Evolutionary conservation across 805 yeast genomes (phyloP), one percentile per base, ranked within the genome.

Genomic region (Kurtzmaniella fragi): DNA sequence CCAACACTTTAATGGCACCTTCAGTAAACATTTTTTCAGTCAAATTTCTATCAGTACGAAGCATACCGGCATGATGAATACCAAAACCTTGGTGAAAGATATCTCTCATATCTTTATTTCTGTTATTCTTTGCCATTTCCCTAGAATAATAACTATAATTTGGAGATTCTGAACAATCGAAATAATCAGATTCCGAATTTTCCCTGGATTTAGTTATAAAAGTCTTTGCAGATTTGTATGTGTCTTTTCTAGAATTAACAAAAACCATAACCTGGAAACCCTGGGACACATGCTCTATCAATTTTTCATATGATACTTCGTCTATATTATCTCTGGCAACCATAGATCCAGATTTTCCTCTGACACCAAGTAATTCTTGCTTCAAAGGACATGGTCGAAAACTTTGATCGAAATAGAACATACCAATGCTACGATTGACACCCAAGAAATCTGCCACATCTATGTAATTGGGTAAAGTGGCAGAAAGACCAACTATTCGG

Each of bases 51-150:
- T 93, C 99, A 0, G 89, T 65, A 46, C 99, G 71, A 20, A 88
- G 66, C 95, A 93, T 82, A 51, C 99, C 99, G 0, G 99, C 99
- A 64, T 93, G 98, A 60, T 93, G 99, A 3, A 85, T 75, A 37
- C 97, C 98, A 60, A 91, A 83, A 0, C 99, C 99, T 40, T 68
- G 64, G 36, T 68, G 78, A 50, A 87, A 87, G 10, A 93, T 65
- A 50, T 93, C 98, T 38, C 80, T 72, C 56, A 89, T 60, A 49
- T 91, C 98, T 46, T 76, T 83, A 54, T 79, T 87, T 49, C 83
- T 77, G 51, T 82, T 84, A 45, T 80, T 74, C n/a, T 50, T 52
- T 1, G 77, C 63, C 67, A 88, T 74, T 42, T 91, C 97, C 43
- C 82, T 68, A 23, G 67, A 67, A 48, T 67, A 80, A 40, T 62